Evolutionary conservation across 2,329 filamentous ascomycete genomes (phyloP).

Genomic region (Alternaria sp.): DNA sequence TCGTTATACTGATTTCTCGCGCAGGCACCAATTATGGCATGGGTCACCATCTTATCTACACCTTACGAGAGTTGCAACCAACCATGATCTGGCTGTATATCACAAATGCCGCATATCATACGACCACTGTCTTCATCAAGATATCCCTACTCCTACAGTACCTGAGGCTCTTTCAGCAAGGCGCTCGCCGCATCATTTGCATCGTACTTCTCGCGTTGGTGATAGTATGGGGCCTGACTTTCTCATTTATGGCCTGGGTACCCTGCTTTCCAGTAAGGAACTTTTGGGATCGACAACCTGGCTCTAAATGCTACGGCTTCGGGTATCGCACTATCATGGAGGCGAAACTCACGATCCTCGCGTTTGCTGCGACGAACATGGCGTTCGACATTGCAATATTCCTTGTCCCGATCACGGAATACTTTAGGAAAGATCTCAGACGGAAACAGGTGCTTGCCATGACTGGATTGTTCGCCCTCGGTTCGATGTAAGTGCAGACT

Average conservation of each 20-base stretch:
- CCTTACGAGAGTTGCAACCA: constrained; percentile 11
- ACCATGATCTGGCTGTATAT: constrained; percentile 35
- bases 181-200: constrained; percentile 21
- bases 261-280: constrained; percentile 35
- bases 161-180: constrained; percentile 37
- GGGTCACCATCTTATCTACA: constrained; percentile 37
- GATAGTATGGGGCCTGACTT: constrained; percentile 34
- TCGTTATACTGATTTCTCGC: constrained; percentile 4
- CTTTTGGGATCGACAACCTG: constrained; percentile 20
- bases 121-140: constrained; percentile 40
- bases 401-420: constrained; percentile 34
- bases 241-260: constrained; percentile 40
- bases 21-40: constrained; percentile 35
- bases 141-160: constrained; percentile 45
- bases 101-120: constrained; percentile 34
- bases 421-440: constrained; percentile 26
- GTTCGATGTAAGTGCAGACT: constrained; percentile 26
- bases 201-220: constrained; percentile 23
- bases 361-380: constrained; percentile 40
- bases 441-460: constrained; percentile 35
- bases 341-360: constrained; percentile 25
- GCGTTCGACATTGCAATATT: constrained; percentile 38
- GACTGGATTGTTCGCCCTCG: constrained; percentile 33
- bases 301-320: constrained; percentile 35
- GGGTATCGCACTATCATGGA: constrained; percentile 19